These are phyloP conservation scores for Talaromyces proteolyticus DNA, from an alignment of 495 filamentous ascomycete genomes.

Conservation along the genomic window DNA sequence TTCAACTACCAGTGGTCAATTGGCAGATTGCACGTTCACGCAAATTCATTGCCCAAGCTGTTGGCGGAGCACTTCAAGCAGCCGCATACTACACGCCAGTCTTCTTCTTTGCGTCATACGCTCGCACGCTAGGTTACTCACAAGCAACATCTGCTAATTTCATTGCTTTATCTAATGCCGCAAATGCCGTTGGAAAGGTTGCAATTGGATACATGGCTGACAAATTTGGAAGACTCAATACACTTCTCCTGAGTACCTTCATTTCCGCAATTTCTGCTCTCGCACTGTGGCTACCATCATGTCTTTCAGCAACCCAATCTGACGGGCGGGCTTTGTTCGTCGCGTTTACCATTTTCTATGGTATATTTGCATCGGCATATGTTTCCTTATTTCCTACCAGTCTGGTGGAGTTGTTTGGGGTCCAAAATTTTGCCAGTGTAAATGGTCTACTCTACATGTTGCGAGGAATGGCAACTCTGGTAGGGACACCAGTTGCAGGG, in stretches of 20 bases:
- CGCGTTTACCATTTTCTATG: constrained; percentile 30
- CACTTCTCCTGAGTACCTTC: constrained; percentile 29
- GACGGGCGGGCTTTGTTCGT: constrained; percentile 25
- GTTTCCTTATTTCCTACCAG: constrained; percentile 33
- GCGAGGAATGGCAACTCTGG: constrained; percentile 28
- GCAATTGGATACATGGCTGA: constrained; percentile 18
- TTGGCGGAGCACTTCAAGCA: constrained; percentile 20
- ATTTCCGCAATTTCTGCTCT: constrained; percentile 26
- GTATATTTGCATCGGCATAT: constrained; percentile 33
- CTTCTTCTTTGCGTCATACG: constrained; percentile 17
- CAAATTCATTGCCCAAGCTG: constrained; percentile 28
- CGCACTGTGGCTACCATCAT: constrained; percentile 34
- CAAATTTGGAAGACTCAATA: constrained; percentile 28
- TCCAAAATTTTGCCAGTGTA: constrained; percentile 33
- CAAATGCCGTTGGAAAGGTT: constrained; percentile 16
- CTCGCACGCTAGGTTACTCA: constrained; percentile 5
- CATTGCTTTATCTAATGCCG: constrained; percentile 19
- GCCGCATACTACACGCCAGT: constrained; percentile 16
- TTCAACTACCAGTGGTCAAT: constrained; percentile 30
- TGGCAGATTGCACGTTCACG: constrained; percentile 22
- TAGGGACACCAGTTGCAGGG: constrained; percentile 38
- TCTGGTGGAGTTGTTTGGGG: constrained; percentile 35
- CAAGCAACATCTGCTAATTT: constrained; percentile 12
- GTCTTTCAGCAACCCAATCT: constrained; percentile 11
- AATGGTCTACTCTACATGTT: constrained; percentile 40